phyloP scores from a whole-genome alignment of 1,139 yeast species.

The Ashbya aceris region DNA sequence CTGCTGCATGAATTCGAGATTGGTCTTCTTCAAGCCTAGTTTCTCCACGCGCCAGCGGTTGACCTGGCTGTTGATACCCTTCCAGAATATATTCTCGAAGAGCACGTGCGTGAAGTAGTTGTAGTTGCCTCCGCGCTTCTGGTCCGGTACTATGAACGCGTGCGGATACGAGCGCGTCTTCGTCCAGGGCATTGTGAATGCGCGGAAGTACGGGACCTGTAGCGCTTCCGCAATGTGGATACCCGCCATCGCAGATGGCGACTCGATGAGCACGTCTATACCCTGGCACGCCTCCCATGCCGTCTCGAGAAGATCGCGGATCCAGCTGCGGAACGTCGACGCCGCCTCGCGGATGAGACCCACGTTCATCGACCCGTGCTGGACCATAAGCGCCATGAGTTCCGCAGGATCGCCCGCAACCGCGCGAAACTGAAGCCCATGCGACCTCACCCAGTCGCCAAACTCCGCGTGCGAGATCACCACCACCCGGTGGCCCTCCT shows the following conservation, averaged over 20 bases:
- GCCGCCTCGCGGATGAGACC: slow-evolving; percentile 79
- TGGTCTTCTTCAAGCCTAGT: slow-evolving; percentile 59
- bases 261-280: slow-evolving; percentile 77
- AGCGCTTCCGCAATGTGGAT: slow-evolving; percentile 90
- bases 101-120: slow-evolving; percentile 85
- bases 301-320: slow-evolving; percentile 53
- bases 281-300: slow-evolving; percentile 85
- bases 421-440: slow-evolving; percentile 59
- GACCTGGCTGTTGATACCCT: slow-evolving; percentile 82
- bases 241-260: slow-evolving; percentile 95
- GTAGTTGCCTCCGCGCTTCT: slow-evolving; percentile 84
- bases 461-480: slow-evolving; percentile 85
- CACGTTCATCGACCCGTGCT: slow-evolving; percentile 80
- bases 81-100: slow-evolving; percentile 91
- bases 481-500: slow-evolving; percentile 75
- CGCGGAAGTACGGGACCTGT: slow-evolving; percentile 82
- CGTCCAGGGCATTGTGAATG: slow-evolving; percentile 98
- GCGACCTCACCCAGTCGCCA: slow-evolving; percentile 56
- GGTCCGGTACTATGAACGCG: slow-evolving; percentile 92
- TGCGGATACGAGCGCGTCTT: slow-evolving; percentile 92
- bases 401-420: slow-evolving; percentile 93
- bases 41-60: slow-evolving; percentile 75
- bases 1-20: slow-evolving; percentile 61
- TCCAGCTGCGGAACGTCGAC: slow-evolving; percentile 70
- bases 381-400: slow-evolving; percentile 84